Conservation (phyloP, 2,329 filamentous ascomycete species). For the Fusarium domesticum region DNA sequence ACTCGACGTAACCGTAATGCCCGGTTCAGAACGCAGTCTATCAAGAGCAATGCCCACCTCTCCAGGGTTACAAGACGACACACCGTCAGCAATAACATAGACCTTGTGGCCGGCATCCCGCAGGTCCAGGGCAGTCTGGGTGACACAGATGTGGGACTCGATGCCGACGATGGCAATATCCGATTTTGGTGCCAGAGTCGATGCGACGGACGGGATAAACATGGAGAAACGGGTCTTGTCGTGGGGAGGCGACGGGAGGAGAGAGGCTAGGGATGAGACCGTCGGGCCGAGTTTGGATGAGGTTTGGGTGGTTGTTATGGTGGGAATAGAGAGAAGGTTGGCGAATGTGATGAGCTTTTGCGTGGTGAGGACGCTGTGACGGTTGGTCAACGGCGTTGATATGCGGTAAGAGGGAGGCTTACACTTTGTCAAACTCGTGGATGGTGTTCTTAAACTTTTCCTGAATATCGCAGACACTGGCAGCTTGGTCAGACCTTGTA, state of each 20-base stretch:
- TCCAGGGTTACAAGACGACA: slow-evolving; percentile 80
- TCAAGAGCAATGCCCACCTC: slow-evolving; percentile 79
- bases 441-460: slow-evolving; percentile 87
- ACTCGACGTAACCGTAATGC: slow-evolving; percentile 77
- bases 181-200: slow-evolving; percentile 36
- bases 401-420: slow-evolving; percentile 27
- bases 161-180: slow-evolving; percentile 83
- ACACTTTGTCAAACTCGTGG: slow-evolving; percentile 81
- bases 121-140: slow-evolving; percentile 85
- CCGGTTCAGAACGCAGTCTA: slow-evolving; percentile 66
- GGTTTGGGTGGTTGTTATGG: slow-evolving; percentile 85
- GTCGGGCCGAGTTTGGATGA: slow-evolving; percentile 74
- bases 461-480: slow-evolving; percentile 88
- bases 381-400: slow-evolving; percentile 1
- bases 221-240: slow-evolving; percentile 95
- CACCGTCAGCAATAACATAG: slow-evolving; percentile 84
- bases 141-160: slow-evolving; percentile 91
- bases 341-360: slow-evolving; percentile 67
- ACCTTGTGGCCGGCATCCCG: slow-evolving; percentile 72
- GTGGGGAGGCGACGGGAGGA: slow-evolving; percentile 54
- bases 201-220: slow-evolving; percentile 66
- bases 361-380: slow-evolving; percentile 58
- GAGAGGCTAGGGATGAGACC: slow-evolving; percentile 64
- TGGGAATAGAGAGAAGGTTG: slow-evolving; percentile 66
- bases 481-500: not conserved